These are phyloP conservation scores for Termitomyces eurrhizus DNA, from an alignment of 768 basidiomycete species.

Conservation along the genomic window DNA sequence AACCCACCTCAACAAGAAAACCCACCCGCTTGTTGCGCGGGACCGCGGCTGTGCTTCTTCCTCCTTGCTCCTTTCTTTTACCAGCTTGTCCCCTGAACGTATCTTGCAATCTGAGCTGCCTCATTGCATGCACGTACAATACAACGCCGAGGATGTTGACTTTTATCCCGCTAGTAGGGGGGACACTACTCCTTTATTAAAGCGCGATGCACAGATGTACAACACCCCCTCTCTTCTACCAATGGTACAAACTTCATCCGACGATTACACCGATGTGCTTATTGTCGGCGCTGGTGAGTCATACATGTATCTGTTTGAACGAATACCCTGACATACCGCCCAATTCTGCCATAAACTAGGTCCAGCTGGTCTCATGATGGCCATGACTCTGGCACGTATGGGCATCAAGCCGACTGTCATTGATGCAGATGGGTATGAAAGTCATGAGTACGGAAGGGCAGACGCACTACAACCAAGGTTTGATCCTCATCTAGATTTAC, in stretches of 20 bases:
- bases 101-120: conserved; percentile 10
- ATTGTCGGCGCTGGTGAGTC: conserved; percentile 15
- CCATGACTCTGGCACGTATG: conserved; percentile 15
- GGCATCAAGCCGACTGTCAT: conserved; percentile 12
- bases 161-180: background rate
- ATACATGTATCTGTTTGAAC: background rate
- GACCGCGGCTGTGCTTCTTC: conserved; percentile 9
- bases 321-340: background rate
- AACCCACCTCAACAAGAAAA: conserved; percentile 7
- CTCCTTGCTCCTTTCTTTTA: background rate
- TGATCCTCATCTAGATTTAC: background rate
- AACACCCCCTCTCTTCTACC: background rate
- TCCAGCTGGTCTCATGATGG: conserved; percentile 15
- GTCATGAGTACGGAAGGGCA: conserved; percentile 15
- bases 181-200: conserved; percentile 4
- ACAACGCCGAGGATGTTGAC: conserved; percentile 11
- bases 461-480: conserved; percentile 15
- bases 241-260: conserved; percentile 14
- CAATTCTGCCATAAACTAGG: background rate
- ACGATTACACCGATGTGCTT: conserved; percentile 12
- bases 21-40: conserved; percentile 4
- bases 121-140: conserved; percentile 7
- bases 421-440: conserved; percentile 13
- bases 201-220: background rate
- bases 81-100: conserved; percentile 1